These are phyloP conservation scores for Colletotrichum salicis DNA, from an alignment of 2,329 filamentous ascomycete species.

Conservation along the genomic window DNA sequence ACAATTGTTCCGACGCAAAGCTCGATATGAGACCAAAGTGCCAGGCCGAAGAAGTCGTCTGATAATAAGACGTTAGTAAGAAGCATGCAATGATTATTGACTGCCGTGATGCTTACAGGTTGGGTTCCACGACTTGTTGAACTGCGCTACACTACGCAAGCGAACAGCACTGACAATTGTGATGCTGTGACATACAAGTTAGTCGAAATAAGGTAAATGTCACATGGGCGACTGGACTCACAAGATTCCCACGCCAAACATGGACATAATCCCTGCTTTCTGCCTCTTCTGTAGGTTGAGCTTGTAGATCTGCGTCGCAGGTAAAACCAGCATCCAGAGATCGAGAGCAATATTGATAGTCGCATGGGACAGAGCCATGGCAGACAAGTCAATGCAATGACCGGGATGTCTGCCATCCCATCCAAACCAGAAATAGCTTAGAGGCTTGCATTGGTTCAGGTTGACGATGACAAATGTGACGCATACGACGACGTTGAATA, in stretches of 20 bases:
- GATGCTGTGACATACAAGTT: not conserved
- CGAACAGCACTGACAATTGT: slow-evolving; percentile 23
- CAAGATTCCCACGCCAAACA: slow-evolving; percentile 30
- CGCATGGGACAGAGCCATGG: slow-evolving; percentile 23
- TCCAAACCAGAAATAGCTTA: slow-evolving; percentile 29
- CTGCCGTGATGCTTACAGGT: slow-evolving; percentile 30
- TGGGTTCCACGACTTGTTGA: slow-evolving; percentile 30
- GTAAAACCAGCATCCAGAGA: slow-evolving; percentile 24
- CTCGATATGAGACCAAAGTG: slow-evolving; percentile 42
- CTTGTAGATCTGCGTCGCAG: slow-evolving; percentile 25
- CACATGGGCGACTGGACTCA: not conserved
- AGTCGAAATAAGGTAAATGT: not conserved
- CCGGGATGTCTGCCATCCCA: slow-evolving; percentile 23
- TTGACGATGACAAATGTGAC: slow-evolving; percentile 47
- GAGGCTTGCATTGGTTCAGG: slow-evolving; percentile 41
- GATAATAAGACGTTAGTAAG: slow-evolving; percentile 47
- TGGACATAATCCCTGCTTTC: slow-evolving; percentile 28
- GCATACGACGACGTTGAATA: slow-evolving; percentile 27
- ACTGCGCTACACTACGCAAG: slow-evolving; percentile 2
- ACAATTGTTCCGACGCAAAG: slow-evolving; percentile 21
- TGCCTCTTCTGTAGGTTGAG: slow-evolving; percentile 31
- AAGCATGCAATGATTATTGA: slow-evolving; percentile 52
- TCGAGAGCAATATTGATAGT: slow-evolving; percentile 22
- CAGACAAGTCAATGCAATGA: slow-evolving; percentile 18
- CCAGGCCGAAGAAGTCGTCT: slow-evolving; percentile 41